Evolutionary conservation across 2,329 filamentous ascomycete species (phyloP).

Genomic region (Aspergillus fumigatus): DNA sequence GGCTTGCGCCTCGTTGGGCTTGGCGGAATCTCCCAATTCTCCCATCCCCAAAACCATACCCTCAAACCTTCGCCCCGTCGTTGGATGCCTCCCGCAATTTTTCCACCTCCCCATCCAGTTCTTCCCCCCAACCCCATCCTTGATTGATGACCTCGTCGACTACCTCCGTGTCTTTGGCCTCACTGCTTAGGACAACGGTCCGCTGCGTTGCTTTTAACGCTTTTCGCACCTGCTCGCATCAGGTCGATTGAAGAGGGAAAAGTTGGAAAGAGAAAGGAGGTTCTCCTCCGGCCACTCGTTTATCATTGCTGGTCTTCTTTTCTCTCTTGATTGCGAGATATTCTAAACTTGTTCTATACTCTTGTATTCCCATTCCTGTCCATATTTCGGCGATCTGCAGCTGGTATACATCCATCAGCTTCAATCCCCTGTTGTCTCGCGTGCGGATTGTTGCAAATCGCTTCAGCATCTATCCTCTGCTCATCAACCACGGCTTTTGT

Average conservation of each 20-base stretch:
- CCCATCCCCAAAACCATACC: constrained; percentile 24
- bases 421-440: constrained; percentile 9
- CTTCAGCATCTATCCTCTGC: not conserved
- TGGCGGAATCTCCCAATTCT: constrained; percentile 26
- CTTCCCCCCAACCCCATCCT: constrained; percentile 14
- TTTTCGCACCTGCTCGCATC: constrained; percentile 28
- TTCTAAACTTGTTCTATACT: constrained; percentile 11
- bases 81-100: constrained; percentile 16
- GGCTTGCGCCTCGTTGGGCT: constrained; percentile 35
- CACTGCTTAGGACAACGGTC: constrained; percentile 22
- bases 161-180: constrained; percentile 18
- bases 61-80: constrained; percentile 19
- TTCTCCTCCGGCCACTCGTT: constrained; percentile 42
- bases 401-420: constrained; percentile 1
- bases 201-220: constrained; percentile 21
- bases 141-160: constrained; percentile 29
- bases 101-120: constrained; percentile 18
- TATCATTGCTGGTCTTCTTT: constrained; percentile 21
- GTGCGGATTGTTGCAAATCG: constrained; percentile 10
- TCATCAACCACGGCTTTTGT: not conserved
- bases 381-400: constrained; percentile 3
- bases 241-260: constrained; percentile 27
- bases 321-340: constrained; percentile 16
- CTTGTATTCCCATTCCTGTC: constrained; percentile 2
- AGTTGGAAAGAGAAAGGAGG: constrained; percentile 37